A percentile compares a stretch with the other conserved stretches of the same genome.
These are phyloP conservation scores for Carpinus fangiana DNA, from an alignment of 306 rosid genomes.

Conservation along the genomic window DNA sequence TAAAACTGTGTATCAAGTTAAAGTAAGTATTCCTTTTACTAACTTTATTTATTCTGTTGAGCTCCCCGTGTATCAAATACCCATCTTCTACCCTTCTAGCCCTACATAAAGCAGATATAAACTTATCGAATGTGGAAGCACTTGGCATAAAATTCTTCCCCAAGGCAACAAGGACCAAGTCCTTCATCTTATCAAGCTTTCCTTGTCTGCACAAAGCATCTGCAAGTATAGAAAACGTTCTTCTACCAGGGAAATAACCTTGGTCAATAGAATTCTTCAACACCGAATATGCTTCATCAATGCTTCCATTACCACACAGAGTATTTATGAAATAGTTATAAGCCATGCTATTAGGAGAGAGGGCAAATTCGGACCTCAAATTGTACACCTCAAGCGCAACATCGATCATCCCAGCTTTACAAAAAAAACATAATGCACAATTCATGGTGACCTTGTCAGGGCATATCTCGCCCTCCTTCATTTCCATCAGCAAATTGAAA, in stretches of 20 bases:
- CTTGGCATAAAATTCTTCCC: slow-evolving; percentile 42
- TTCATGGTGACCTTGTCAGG: slow-evolving; percentile 73
- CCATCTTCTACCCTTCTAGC: slow-evolving; percentile 59
- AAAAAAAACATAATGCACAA: slow-evolving; percentile 73
- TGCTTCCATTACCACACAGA: slow-evolving; percentile 58
- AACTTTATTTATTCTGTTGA: slow-evolving; percentile 31
- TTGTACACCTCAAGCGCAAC: slow-evolving; percentile 56
- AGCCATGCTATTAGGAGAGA: slow-evolving; percentile 58
- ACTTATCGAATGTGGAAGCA: slow-evolving; percentile 37
- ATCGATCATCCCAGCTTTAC: slow-evolving; percentile 75
- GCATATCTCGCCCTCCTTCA: slow-evolving; percentile 51
- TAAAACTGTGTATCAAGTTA: slow-evolving; percentile 54
- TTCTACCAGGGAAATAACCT: slow-evolving; percentile 55
- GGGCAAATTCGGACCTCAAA: slow-evolving; percentile 52
- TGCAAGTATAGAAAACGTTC: slow-evolving; percentile 47
- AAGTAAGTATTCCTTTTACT: slow-evolving; percentile 37
- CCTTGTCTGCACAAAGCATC: slow-evolving; percentile 54
- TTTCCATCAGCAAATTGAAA: slow-evolving; percentile 72
- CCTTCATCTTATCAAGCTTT: slow-evolving; percentile 71
- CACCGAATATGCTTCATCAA: slow-evolving; percentile 50
- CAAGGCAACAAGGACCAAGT: slow-evolving; percentile 59
- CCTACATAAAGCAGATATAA: slow-evolving; percentile 56
- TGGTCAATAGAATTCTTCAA: slow-evolving; percentile 36
- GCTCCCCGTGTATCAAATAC: slow-evolving; percentile 53
- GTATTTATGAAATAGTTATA: slow-evolving; percentile 68